Percentiles rank a stretch among this genome's conserved stretches.
Evolutionary conservation across 2,329 filamentous ascomycete species (phyloP).

Genomic region (Cordyceps tenuipes): DNA sequence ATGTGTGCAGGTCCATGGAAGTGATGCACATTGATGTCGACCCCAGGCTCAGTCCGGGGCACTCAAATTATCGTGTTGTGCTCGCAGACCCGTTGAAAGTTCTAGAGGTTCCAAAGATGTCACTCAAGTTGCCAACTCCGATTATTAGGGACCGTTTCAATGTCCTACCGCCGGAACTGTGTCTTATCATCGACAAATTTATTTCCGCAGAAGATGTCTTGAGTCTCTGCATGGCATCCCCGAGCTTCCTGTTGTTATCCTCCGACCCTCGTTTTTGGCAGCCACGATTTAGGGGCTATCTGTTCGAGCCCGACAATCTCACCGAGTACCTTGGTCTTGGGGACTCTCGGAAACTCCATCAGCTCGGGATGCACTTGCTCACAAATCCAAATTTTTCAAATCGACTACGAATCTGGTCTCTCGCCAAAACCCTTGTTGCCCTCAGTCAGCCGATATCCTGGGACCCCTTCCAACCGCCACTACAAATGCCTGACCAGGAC

Average conservation of each 20-base stretch:
- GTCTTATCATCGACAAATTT: neutral
- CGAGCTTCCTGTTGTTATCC: neutral
- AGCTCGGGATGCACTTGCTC: neutral
- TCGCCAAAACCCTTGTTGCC: neutral
- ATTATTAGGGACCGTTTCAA: constrained; percentile 1
- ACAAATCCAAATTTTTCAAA: neutral
- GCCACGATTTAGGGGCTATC: neutral
- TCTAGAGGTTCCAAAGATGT: neutral
- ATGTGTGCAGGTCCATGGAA: neutral
- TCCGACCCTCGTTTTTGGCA: neutral
- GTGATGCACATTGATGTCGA: no score
- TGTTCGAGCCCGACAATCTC: neutral
- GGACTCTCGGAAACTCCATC: neutral
- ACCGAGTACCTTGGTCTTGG: neutral
- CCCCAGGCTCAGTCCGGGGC: no score
- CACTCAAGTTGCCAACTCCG: no score
- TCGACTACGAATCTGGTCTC: neutral
- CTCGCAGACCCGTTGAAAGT: neutral
- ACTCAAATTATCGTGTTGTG: no score
- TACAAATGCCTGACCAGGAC: no score
- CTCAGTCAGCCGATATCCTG: neutral
- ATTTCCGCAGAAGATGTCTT: neutral
- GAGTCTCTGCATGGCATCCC: neutral
- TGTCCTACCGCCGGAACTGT: neutral
- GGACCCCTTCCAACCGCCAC: no score